Base-by-base conservation (phyloP, 495 filamentous ascomycete species). In the Podospora pseudopauciseta region DNA sequence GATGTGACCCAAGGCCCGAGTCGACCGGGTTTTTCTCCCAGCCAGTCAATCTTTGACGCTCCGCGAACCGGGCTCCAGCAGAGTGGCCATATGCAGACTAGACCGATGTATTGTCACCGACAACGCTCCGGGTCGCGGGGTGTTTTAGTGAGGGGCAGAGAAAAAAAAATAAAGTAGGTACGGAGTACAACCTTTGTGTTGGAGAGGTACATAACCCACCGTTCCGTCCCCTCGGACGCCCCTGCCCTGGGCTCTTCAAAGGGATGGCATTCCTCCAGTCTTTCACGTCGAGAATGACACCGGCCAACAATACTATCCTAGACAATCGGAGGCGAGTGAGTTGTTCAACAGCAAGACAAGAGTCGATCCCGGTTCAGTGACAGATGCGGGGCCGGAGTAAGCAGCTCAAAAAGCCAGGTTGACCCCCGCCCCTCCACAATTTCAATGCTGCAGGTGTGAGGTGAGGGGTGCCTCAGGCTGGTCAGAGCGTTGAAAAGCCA, bases 1-100 rank as follows among this genome's bases (percentile, higher is more conserved):
- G 72, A 68, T 71, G 72, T 74, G 72, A 74, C 63, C 58, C 59
- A 64, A 26, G 60, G 57, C 60, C 61, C 34, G 64, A 65, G n/a
- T 44, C 18, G 27, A 67, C 67, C 65, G 55, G 55, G 66, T 64
- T 69, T 68, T 65, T 65, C 60, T 63, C 64, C 11, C 44, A 58
- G 39, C 66, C 70, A 72, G 28, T 61, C 54, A 65, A 23, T 56
- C 34, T 67, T 32, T 26, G 18, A 54, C 7, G 27, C 67, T 69
- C 67, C 67, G 64, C 20, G 58, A 63, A 72, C 70, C 67, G 70
- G 67, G 70, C 64, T 64, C 44, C 69, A 68, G 34, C 30, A 26
- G 20, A 54, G 23, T 55, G 49, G 60, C 26, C 26, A 27, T 67
- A 49, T 49, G 59, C 13, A 32, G 32, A 57, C 27, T 23, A 49